phyloP scores from a whole-genome alignment of 805 yeast genomes.

The Lachancea sp. region DNA sequence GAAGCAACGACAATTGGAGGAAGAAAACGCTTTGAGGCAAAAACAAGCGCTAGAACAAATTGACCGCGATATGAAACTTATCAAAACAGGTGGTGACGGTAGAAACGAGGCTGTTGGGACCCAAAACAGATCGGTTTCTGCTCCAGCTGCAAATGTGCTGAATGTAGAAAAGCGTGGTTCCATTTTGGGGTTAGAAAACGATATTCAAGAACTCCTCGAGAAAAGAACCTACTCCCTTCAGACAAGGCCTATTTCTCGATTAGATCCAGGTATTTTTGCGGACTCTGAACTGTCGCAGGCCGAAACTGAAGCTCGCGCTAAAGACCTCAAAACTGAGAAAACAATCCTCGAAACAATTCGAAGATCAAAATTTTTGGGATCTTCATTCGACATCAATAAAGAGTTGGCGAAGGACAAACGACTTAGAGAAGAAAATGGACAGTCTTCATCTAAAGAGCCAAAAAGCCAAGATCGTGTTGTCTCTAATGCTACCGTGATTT shows the following conservation, averaged over 20 bases:
- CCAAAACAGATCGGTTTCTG: constrained; percentile 33
- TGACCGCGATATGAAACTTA: constrained; percentile 21
- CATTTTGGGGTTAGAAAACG: constrained; percentile 20
- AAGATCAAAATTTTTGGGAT: constrained; percentile 40
- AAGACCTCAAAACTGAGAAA: constrained; percentile 24
- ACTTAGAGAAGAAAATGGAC: constrained; percentile 6
- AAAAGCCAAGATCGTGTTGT: constrained; percentile 1
- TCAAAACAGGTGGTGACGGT: constrained; percentile 14
- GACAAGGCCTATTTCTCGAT: constrained; percentile 38
- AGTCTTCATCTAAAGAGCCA: background rate
- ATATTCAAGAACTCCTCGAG: constrained; percentile 26
- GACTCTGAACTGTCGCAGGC: constrained; percentile 8
- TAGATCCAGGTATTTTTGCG: constrained; percentile 38
- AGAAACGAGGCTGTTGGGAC: constrained; percentile 14
- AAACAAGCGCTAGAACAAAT: constrained; percentile 26
- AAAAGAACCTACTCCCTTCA: constrained; percentile 36
- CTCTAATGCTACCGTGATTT: constrained; percentile 8
- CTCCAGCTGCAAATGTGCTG: constrained; percentile 22
- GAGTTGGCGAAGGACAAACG: constrained; percentile 24
- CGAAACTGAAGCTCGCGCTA: constrained; percentile 2
- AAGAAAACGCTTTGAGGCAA: constrained; percentile 13
- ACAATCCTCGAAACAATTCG: constrained; percentile 38
- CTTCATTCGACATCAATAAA: constrained; percentile 33
- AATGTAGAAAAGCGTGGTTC: constrained; percentile 14
- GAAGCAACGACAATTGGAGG: constrained; percentile 15